Base-by-base conservation (phyloP, 2,329 filamentous ascomycete species). In the Blumeria graminis region DNA sequence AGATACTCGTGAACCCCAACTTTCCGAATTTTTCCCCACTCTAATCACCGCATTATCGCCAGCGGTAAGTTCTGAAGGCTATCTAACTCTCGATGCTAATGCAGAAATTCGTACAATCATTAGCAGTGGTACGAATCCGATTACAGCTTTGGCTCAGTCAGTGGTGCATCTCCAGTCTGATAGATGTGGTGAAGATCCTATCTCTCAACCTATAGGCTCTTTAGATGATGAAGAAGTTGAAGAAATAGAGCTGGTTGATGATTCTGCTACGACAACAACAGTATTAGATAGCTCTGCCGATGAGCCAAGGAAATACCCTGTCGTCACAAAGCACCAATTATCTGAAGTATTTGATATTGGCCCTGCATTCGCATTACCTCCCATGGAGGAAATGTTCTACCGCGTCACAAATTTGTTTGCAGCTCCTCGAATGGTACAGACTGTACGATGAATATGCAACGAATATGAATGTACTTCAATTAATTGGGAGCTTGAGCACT, bases 301-400 rank as follows among this genome's bases (percentile, higher is more conserved):
- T 5, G 16, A n/a, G 55, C 67, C 61, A 63, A 67, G 16, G 67
- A 75, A 77, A 57, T 69, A 71, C 2, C 75, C 76, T 6, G 77
- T 87, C 16, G 76, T 88, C 16, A 72, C 80, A 45, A 77, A 81
- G 53, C 81, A 88, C 64, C 76, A 78, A 60, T 69, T 89, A 56
- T 74, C 82, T 6, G 74, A 79, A 55, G 76, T 89, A 39, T 87
- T 89, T 60, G 81, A 87, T 60, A 72, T 75, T 13, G 78, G 78
- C 1, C 79, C 81, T 1, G 76, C 80, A 3, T 84, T 83, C 64
- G 80, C 82, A 0, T 75, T 83, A 63, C 80, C 82, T 22, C 78
- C 82, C 10, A 76, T 89, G 22, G 79, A 83, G 67, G 84, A 87
- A 60, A 76, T 86, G 70, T 88, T 89, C 65, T 80, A 82, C 67